phyloP scores from a whole-genome alignment of 306 rosid species.

The Vigna angularis region DNA sequence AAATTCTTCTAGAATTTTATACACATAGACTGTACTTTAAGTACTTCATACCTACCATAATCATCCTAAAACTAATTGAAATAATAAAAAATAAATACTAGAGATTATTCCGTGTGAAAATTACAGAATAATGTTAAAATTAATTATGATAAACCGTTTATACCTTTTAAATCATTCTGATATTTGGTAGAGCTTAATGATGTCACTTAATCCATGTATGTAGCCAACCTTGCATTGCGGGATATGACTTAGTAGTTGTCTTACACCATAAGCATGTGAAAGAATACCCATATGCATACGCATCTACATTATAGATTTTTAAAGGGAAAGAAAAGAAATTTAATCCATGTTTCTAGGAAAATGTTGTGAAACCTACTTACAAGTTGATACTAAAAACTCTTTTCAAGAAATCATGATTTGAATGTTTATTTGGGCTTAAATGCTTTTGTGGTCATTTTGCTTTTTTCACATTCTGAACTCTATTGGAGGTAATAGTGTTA shows the following conservation, averaged over 20 bases:
- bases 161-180: not conserved
- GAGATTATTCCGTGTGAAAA: not conserved
- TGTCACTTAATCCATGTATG: not conserved
- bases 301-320: not conserved
- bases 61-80: not conserved
- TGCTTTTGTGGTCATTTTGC: not conserved
- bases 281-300: not conserved
- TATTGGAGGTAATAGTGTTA: not conserved
- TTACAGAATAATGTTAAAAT: not conserved
- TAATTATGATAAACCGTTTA: not conserved
- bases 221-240: not conserved
- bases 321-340: not conserved
- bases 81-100: too few species aligned
- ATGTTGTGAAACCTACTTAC: slow-evolving; percentile 11
- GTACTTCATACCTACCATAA: not conserved
- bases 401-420: slow-evolving; percentile 1
- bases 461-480: slow-evolving; percentile 17
- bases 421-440: not conserved
- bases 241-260: not conserved
- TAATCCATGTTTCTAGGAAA: not conserved
- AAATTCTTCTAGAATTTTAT: not conserved
- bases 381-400: not conserved
- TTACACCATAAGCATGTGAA: slow-evolving; percentile 12
- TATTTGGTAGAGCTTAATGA: not conserved
- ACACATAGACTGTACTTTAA: not conserved